A percentile compares a stretch with the other conserved stretches of the same genome.
These are phyloP conservation scores for Passalora sequoiae DNA, from an alignment of 2,329 filamentous ascomycete species.

Conservation along the genomic window DNA sequence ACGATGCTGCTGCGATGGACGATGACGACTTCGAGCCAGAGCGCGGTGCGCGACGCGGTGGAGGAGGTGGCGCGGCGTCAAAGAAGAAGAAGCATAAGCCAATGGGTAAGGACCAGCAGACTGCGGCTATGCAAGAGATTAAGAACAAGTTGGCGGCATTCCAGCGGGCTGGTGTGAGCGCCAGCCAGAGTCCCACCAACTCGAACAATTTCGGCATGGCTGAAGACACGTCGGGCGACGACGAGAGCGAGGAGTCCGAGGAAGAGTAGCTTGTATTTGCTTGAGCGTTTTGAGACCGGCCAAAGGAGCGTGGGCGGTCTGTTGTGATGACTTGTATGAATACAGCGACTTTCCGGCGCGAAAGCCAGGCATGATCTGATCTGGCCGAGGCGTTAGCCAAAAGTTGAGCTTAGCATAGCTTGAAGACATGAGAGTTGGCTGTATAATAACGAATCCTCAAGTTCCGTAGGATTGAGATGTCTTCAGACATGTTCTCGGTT, in stretches of 20 bases:
- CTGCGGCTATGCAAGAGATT: slow-evolving; percentile 60
- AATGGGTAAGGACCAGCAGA: slow-evolving; percentile 68
- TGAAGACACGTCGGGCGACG: slow-evolving; percentile 27
- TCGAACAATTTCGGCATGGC: slow-evolving; percentile 16
- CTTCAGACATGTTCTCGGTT: too few species aligned
- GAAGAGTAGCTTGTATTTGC: slow-evolving; percentile 29
- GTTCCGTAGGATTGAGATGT: too few species aligned
- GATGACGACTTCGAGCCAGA: slow-evolving; percentile 48
- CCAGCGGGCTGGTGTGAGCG: slow-evolving; percentile 20
- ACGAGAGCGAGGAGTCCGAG: slow-evolving; percentile 34
- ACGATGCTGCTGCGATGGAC: slow-evolving; percentile 34
- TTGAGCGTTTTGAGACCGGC: not conserved
- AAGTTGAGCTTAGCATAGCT: slow-evolving; percentile 2
- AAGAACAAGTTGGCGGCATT: slow-evolving; percentile 51
- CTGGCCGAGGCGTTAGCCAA: slow-evolving; percentile 1
- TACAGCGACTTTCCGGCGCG: too few species aligned
- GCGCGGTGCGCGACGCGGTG: slow-evolving; percentile 18
- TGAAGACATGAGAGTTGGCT: not conserved
- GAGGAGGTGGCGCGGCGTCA: slow-evolving; percentile 35
- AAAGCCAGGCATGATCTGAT: not conserved
- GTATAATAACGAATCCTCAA: slow-evolving; percentile 1
- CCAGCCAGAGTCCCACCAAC: slow-evolving; percentile 21
- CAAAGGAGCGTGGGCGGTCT: slow-evolving; percentile 4
- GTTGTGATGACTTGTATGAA: slow-evolving; percentile 4
- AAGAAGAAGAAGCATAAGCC: slow-evolving; percentile 71